Evolutionary conservation across 78 protist genomes (phyloP).

Genomic region (Mastigamoeba balamuthi): DNA sequence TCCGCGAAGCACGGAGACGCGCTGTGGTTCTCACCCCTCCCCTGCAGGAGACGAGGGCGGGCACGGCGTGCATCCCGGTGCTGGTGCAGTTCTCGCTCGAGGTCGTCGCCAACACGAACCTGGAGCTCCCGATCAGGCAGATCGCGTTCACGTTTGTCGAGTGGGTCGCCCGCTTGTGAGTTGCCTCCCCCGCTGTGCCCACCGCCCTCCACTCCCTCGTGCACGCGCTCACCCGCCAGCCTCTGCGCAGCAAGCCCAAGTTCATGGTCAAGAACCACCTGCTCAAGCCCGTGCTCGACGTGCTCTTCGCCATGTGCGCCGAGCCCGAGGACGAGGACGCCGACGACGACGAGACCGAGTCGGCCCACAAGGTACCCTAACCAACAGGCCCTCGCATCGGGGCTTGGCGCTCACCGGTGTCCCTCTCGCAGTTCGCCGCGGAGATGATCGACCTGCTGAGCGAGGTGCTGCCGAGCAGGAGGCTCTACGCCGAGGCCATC

Average conservation of each 20-base stretch:
- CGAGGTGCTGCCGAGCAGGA: no score
- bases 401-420: no score
- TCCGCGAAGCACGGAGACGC: neutral
- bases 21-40: no score
- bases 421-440: no score
- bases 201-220: no score
- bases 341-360: neutral
- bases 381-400: no score
- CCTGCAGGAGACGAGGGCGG: neutral
- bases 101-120: neutral
- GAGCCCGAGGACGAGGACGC: neutral
- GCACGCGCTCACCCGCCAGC: no score
- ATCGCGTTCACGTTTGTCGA: neutral
- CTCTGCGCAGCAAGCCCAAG: no score
- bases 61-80: neutral
- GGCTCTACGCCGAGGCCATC: no score
- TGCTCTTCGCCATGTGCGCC: neutral
- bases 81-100: neutral
- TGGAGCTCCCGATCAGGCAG: neutral
- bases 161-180: neutral
- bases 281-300: neutral
- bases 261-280: neutral
- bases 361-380: neutral
- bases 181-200: no score
- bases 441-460: no score